Percentiles rank a stretch among this genome's conserved stretches.
Evolutionary conservation across 129 eudicot species (phyloP).

Genomic region (Daucus carota): DH1_v3.0 NC_030389.2:33306001-33306500

Average conservation of each 20-base stretch:
- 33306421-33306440: constrained; percentile 89
- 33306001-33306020: neutral
- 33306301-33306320: neutral
- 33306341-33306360: neutral
- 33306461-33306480: constrained; percentile 89
- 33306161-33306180: neutral
- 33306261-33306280: neutral
- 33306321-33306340: neutral
- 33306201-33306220: neutral
- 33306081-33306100: neutral
- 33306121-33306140: neutral
- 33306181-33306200: neutral
- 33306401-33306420: constrained; percentile 83
- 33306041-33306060: neutral
- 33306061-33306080: neutral
- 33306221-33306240: too few relatives aligned
- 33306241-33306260: neutral
- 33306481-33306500: constrained; percentile 99
- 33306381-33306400: neutral
- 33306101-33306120: neutral
- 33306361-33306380: neutral
- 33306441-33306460: constrained; percentile 80
- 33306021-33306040: neutral
- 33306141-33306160: neutral
- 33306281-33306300: neutral